A percentile compares a stretch with the other conserved stretches of the same genome.
These are phyloP conservation scores for Erythrobasidium yunnanense DNA, from an alignment of 768 basidiomycete genomes.

Conservation along the genomic window DNA sequence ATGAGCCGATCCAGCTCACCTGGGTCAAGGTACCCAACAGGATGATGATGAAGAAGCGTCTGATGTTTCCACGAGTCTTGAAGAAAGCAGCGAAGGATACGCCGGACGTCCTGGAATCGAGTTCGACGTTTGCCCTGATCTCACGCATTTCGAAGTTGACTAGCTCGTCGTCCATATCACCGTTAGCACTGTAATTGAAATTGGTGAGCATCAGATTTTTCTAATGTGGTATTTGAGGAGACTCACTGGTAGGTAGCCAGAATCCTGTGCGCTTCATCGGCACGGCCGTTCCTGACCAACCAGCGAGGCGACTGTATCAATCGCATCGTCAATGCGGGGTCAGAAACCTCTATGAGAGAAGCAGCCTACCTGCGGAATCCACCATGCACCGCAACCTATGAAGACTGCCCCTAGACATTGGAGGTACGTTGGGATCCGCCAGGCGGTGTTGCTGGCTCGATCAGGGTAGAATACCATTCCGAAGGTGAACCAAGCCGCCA, in stretches of 20 bases:
- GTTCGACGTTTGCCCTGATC: constrained; percentile 5
- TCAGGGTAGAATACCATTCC: constrained; percentile 15
- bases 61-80: background rate
- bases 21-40: background rate
- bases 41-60: constrained; percentile 13
- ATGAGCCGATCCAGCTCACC: too few species aligned
- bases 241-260: constrained; percentile 10
- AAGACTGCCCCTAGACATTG: constrained; percentile 3
- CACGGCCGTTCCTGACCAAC: background rate
- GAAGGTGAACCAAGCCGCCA: constrained; percentile 17
- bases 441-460: background rate
- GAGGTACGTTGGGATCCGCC: constrained; percentile 2
- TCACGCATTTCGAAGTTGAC: constrained; percentile 12
- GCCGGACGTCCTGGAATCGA: background rate
- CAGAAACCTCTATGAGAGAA: too few species aligned
- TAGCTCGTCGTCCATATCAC: constrained; percentile 12
- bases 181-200: constrained; percentile 7
- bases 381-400: constrained; percentile 1
- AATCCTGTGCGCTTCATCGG: constrained; percentile 10
- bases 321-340: too few species aligned
- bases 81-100: constrained; percentile 5
- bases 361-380: too few species aligned
- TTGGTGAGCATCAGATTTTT: background rate
- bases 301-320: constrained; percentile 18
- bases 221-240: background rate